Evolutionary conservation across 371 early-diverging fungal species (phyloP), one percentile per base, ranked within the genome.

Genomic region (Nosema granulosis): DNA sequence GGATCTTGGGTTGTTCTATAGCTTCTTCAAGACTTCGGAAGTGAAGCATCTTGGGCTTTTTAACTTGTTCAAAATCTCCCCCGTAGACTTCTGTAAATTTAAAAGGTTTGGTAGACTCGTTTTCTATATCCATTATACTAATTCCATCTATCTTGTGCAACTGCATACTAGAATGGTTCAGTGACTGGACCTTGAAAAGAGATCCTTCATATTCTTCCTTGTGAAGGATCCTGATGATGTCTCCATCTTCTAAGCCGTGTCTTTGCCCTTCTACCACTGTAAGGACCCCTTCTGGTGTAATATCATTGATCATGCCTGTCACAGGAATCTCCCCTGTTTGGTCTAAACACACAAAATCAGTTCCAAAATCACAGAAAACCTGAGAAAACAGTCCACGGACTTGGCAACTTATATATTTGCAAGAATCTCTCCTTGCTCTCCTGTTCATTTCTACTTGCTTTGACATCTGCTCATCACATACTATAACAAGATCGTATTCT

Each of bases 281-380:
- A 37, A 83, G 63, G 51, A 76, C 69, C 31, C 83, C 84, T 77
- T 89, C 89, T 76, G 87, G 85, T 18, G 89, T 87, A 43, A 99
- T 88, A 70, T 88, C 90, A 28, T 95, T 94, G 72, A 97, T 84
- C 90, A 95, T 94, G 52, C 97, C 98, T 22, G 88, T 87, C 29
- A 92, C 85, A 16, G 94, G 91, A 71, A 90, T 90, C 83, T 96
- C 96, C 35, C 99, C 99, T 26, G 90, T 95, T 31, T 90, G 87
- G 85, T 99, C 99, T 22, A 87, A 84, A 24, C 95, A 90, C 35
- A 87, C 87, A 84, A 97, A 98, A 3, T 88, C 87, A 12, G 87
- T 81, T 56, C 95, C 95, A 87, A 97, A 97, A 84, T 99, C 99
- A 79, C 91, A 92, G 86, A 99, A 99, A 12, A 91, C 87, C 68